Percentiles rank a stretch among this genome's conserved stretches.
phyloP scores from a whole-genome alignment of 2,329 filamentous ascomycete species.

The Cladobotryum protrusum region DNA sequence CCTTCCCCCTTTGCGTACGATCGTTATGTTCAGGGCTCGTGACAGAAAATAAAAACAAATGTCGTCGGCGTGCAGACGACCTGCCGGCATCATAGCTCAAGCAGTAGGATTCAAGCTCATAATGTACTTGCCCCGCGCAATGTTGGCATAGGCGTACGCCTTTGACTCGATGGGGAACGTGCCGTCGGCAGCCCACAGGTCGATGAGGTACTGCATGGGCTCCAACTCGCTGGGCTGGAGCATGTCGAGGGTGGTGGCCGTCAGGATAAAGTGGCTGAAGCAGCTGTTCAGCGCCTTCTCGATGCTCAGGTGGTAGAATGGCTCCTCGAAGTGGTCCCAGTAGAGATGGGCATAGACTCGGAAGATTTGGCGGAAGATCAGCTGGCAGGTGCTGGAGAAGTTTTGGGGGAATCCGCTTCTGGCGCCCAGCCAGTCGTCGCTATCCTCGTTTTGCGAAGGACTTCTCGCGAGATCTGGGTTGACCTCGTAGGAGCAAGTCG shows the following conservation, averaged over 20 bases:
- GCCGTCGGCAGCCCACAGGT: constrained; percentile 79
- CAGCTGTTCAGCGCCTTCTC: constrained; percentile 74
- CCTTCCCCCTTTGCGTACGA: too few relatives aligned
- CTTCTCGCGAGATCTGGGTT: constrained; percentile 47
- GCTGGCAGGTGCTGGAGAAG: constrained; percentile 78
- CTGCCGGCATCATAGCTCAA: not conserved
- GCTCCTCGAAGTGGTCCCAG: constrained; percentile 81
- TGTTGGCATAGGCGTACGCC: constrained; percentile 53
- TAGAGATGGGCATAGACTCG: constrained; percentile 93
- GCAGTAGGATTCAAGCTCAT: constrained; percentile 5
- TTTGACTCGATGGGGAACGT: constrained; percentile 67
- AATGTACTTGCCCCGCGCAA: constrained; percentile 22
- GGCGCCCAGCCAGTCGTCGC: constrained; percentile 73
- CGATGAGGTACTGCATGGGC: constrained; percentile 85
- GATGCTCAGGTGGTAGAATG: constrained; percentile 70
- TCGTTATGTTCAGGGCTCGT: too few relatives aligned
- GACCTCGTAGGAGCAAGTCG: constrained; percentile 54
- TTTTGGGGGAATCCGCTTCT: constrained; percentile 79
- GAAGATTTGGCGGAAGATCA: constrained; percentile 93
- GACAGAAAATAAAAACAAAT: too few relatives aligned
- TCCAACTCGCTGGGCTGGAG: constrained; percentile 79
- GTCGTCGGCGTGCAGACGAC: too few relatives aligned
- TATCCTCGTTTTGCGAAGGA: constrained; percentile 48
- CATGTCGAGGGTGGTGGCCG: constrained; percentile 69
- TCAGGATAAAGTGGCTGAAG: constrained; percentile 73